phyloP scores from a whole-genome alignment of 1,139 yeast species.

The Keqinozyma sinolaborantium region DNA sequence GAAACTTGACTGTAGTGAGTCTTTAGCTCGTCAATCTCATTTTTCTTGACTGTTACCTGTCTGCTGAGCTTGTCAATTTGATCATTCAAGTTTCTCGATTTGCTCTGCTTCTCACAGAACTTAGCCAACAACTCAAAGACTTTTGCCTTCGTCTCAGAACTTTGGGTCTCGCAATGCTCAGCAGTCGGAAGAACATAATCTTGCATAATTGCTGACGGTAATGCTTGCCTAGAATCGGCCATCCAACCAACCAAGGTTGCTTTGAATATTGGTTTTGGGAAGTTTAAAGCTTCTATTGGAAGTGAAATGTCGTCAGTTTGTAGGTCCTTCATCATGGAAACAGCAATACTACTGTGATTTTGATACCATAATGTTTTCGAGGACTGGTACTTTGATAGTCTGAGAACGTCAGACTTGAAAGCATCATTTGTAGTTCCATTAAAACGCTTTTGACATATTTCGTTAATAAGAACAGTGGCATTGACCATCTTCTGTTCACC shows the following conservation, averaged over 20 bases:
- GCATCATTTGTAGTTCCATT: slow-evolving; percentile 2
- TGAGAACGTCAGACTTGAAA: slow-evolving; percentile 11
- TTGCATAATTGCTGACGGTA: slow-evolving; percentile 54
- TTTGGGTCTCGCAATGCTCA: slow-evolving; percentile 10
- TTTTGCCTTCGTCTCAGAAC: slow-evolving; percentile 27
- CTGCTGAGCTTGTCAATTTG: slow-evolving; percentile 41
- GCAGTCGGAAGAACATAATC: slow-evolving; percentile 49
- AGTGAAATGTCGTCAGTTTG: slow-evolving; percentile 14
- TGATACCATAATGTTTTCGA: slow-evolving; percentile 62
- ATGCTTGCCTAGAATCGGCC: slow-evolving; percentile 64
- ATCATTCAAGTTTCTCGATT: slow-evolving; percentile 39
- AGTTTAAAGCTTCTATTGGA: slow-evolving; percentile 17
- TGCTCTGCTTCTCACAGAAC: slow-evolving; percentile 71
- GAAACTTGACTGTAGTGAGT: slow-evolving; percentile 35
- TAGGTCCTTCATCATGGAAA: slow-evolving; percentile 41
- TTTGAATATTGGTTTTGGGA: slow-evolving; percentile 28
- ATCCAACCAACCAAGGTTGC: slow-evolving; percentile 70
- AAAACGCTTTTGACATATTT: slow-evolving; percentile 22
- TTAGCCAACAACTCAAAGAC: slow-evolving; percentile 62
- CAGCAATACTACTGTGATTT: slow-evolving; percentile 52
- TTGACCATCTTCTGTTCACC: slow-evolving; percentile 49
- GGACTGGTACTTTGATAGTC: slow-evolving; percentile 41
- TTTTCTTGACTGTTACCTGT: slow-evolving; percentile 33
- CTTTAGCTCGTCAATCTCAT: slow-evolving; percentile 49
- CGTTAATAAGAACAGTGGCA: slow-evolving; percentile 44